Conservation (phyloP, 2,329 filamentous ascomycete genomes). For the Cytospora leucostoma region DNA sequence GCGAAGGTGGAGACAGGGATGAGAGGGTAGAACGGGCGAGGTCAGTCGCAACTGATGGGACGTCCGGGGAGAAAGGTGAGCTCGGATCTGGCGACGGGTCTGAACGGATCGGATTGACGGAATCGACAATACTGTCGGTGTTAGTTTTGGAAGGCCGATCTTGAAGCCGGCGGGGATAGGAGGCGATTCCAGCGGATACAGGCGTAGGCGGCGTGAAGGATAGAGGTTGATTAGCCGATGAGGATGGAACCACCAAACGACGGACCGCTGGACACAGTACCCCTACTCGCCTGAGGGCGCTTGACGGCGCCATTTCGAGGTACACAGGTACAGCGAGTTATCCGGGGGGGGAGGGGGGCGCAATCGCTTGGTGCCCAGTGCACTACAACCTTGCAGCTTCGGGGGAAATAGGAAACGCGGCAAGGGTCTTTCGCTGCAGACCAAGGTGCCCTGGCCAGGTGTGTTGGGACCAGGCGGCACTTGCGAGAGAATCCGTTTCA, state of each 20-base stretch:
- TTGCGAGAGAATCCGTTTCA: conserved; percentile 13
- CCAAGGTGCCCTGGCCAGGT: conserved; percentile 13
- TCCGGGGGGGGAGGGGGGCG: background rate
- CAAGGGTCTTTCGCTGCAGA: conserved; percentile 13
- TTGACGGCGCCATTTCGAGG: conserved; percentile 18
- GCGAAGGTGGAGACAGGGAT: conserved; percentile 29
- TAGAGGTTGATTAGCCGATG: conserved; percentile 15
- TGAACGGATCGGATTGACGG: conserved; percentile 19
- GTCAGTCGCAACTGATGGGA: conserved; percentile 20
- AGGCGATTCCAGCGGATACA: conserved; percentile 12
- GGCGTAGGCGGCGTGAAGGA: conserved; percentile 17
- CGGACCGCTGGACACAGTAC: conserved; percentile 7
- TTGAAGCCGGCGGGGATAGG: conserved; percentile 10
- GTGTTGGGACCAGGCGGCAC: conserved; percentile 11
- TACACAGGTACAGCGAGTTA: conserved; percentile 17
- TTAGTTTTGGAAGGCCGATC: conserved; percentile 17
- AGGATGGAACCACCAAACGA: conserved; percentile 21
- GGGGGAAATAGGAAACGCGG: conserved; percentile 19
- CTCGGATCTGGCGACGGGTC: conserved; percentile 22
- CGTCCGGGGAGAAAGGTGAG: conserved; percentile 3
- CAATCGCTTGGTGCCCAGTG: background rate
- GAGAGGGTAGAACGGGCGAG: conserved; percentile 20
- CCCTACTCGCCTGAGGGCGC: conserved; percentile 21
- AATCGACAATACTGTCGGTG: conserved; percentile 13
- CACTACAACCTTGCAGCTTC: conserved; percentile 2